phyloP scores from a whole-genome alignment of 352 stramenopile species.

The Globisporangium parvum region DNA sequence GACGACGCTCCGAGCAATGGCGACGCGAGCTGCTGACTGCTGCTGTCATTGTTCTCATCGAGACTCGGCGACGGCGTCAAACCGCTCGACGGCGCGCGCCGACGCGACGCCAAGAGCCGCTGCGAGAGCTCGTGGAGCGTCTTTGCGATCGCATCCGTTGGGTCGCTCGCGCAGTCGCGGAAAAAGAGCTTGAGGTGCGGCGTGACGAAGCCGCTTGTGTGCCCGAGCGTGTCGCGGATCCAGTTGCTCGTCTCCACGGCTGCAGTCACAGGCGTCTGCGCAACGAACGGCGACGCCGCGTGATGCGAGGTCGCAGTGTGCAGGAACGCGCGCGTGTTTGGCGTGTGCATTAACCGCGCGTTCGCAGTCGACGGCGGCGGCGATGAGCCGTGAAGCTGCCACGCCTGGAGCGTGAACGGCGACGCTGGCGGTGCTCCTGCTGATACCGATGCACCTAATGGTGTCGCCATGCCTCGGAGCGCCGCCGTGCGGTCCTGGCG shows the following conservation, averaged over 20 bases:
- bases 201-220: conserved; percentile 25
- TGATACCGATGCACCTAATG: background rate
- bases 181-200: conserved; percentile 56
- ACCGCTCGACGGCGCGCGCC: conserved; percentile 7
- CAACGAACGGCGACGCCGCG: conserved; percentile 31
- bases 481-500: conserved; percentile 17
- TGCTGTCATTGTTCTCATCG: conserved; percentile 10
- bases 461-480: conserved; percentile 28
- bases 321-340: conserved; percentile 20
- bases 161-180: conserved; percentile 45
- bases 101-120: conserved; percentile 36
- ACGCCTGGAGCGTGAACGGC: conserved; percentile 46
- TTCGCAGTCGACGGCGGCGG: conserved; percentile 18
- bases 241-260: conserved; percentile 82
- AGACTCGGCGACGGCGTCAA: conserved; percentile 2
- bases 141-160: conserved; percentile 44
- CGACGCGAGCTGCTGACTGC: background rate
- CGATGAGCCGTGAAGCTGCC: conserved; percentile 67
- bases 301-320: conserved; percentile 21
- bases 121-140: conserved; percentile 45
- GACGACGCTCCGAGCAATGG: conserved; percentile 16
- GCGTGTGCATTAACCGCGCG: conserved; percentile 27
- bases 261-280: conserved; percentile 68
- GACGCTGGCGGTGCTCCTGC: conserved; percentile 14
- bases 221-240: conserved; percentile 56